Evolutionary conservation across 495 filamentous ascomycete species (phyloP), one percentile per base, ranked within the genome.

Genomic region (Penicillium paxilli): DNA sequence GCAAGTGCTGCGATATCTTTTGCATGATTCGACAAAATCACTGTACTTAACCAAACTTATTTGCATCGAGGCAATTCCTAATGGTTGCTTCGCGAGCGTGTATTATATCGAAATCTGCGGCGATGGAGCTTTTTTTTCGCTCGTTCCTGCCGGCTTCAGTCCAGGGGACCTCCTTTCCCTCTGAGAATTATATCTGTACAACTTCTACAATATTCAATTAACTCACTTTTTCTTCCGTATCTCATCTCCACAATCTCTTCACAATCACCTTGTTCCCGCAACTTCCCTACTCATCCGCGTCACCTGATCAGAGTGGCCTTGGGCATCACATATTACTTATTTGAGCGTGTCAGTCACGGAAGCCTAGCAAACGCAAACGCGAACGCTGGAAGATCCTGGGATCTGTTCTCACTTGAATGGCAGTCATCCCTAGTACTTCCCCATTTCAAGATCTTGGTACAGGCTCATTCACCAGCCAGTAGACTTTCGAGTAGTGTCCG

Each of bases 21-120:
- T 47, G 44, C 16, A 47, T 35, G 46, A 44, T 30, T 28, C 12
- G 40, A 22, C 35, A 32, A 41, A 52, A 33, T 21, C 40, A 46
- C 48, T 69, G 66, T 65, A 70, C 61, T 65, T 50, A 30, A 22
- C 41, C 50, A 52, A 19, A 5, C 9, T 25, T 20, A 42, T 33
- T 30, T 53, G 51, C 51, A 53, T 53, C 32, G 24, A 47, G 16
- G 51, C 51, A 55, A 45, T 53, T n/a, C n/a, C n/a, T n/a, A n/a
- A n/a, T n/a, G n/a, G n/a, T n/a, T 42, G 44, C 40, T 33, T 53
- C 50, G 32, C 51, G 44, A 49, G 24, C 17, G 28, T 63, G 57
- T 67, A 69, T 55, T 44, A 64, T 69, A 66, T 46, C 21, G 46
- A 52, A 52, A 30, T 42, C 53, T 1, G 17, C 49, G 14, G 19